A percentile compares a stretch with the other conserved stretches of the same genome.
Evolutionary conservation across 805 yeast species (phyloP).

Genomic region (Candida anglica): DNA sequence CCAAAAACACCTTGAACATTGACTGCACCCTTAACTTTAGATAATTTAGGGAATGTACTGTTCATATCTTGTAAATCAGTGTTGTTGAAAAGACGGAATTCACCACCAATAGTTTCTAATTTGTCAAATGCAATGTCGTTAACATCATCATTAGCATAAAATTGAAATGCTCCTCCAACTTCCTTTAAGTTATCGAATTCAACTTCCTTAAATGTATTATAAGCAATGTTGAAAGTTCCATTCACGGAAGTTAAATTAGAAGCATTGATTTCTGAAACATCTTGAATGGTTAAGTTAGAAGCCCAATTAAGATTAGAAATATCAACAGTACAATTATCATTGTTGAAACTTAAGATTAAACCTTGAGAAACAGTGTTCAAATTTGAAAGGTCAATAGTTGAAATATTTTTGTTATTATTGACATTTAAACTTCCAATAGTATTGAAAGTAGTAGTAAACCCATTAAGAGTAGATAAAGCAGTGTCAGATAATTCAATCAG

Average conservation of each 20-base stretch:
- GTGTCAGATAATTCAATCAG: conserved; percentile 37
- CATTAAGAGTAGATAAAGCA: conserved; percentile 33
- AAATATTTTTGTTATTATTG: conserved; percentile 42
- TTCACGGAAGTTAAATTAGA: conserved; percentile 33
- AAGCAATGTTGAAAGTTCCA: conserved; percentile 36
- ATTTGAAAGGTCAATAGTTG: conserved; percentile 27
- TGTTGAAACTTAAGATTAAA: conserved; percentile 38
- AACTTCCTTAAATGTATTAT: conserved; percentile 33
- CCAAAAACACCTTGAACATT: conserved; percentile 32
- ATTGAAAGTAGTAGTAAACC: conserved; percentile 24
- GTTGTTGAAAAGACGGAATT: conserved; percentile 38
- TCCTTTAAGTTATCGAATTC: conserved; percentile 25
- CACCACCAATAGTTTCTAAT: conserved; percentile 37
- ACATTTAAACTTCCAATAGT: conserved; percentile 32
- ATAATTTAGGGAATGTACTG: conserved; percentile 23
- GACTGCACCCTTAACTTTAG: conserved; percentile 38
- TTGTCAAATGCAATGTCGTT: conserved; percentile 22
- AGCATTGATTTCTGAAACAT: conserved; percentile 27
- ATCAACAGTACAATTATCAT: conserved; percentile 28
- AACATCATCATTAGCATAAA: conserved; percentile 41
- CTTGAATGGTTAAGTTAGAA: conserved; percentile 42
- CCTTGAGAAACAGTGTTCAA: conserved; percentile 30
- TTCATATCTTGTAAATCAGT: conserved; percentile 30
- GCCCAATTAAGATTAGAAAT: conserved; percentile 37
- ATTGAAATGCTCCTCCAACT: conserved; percentile 37